Base-by-base conservation (phyloP, 495 filamentous ascomycete species). In the Letharia lupina region DNA sequence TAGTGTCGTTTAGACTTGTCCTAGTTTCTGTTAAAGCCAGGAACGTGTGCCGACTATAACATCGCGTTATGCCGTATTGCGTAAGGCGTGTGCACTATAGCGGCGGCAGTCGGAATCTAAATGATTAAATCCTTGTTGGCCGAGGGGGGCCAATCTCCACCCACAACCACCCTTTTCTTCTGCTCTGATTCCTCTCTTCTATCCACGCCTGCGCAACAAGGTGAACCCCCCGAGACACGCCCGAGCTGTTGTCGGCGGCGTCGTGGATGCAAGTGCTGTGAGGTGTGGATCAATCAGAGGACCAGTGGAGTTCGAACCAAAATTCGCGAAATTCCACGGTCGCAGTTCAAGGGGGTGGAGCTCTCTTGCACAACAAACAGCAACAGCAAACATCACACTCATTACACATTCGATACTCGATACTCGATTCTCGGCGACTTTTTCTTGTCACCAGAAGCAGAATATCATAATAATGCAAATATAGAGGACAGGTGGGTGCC, bases 161-260 rank as follows among this genome's bases (percentile, higher is more conserved):
- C 31, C 54, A 37, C 28, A 56, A 56, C 42, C 60, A 45, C 57
- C 62, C 47, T 64, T 60, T 64, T 64, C 28, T 39, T 60, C 60
- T 52, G 28, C 40, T 59, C 23, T 28, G 23, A 28, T 28, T 57
- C 54, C 45, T 11, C 64, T 37, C 61, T 28, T 56, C 57, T 44
- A 48, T 35, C 45, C 59, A 62, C 12, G 44, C 23, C 48, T 56
- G 64, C 58, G 64, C 64, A 58, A 66, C 28, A 61, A n/a, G 18
- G 58, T 66, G 45, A 61, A 61, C 52, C 35, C 18, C 44, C 42
- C 47, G 59, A 50, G 66, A 62, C 62, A 64, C 54, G 62, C 47
- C 57, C 54, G 62, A 68, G 54, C 50, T 65, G 63, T 65, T 20
- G 44, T 60, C 66, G 66, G 66, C 66, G 66, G 52, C 61, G 66